A percentile compares a stretch with the other conserved stretches of the same genome.
phyloP scores from a whole-genome alignment of 495 filamentous ascomycete genomes.

The Penicillium cinerascens region DNA sequence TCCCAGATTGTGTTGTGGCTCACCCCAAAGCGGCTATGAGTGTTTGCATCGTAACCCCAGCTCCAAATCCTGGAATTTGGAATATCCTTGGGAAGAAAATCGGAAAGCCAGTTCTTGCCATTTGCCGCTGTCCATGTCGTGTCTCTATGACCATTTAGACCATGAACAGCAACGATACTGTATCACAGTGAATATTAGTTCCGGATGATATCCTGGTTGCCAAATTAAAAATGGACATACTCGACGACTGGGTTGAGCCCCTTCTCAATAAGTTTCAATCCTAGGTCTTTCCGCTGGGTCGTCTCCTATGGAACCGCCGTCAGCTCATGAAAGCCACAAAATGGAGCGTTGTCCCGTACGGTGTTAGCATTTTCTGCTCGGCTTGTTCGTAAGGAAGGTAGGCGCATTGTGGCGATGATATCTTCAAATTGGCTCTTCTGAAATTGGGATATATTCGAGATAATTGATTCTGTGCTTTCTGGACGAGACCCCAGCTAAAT shows the following conservation, averaged over 20 bases:
- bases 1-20: neutral
- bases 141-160: constrained; percentile 24
- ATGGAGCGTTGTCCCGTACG: no score
- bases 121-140: constrained; percentile 37
- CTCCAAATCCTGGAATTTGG: constrained; percentile 43
- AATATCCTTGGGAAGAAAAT: constrained; percentile 42
- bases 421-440: no score
- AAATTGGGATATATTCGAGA: no score
- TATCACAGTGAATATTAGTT: neutral
- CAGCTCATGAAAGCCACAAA: no score
- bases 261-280: neutral
- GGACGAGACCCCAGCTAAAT: no score
- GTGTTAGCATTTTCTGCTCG: no score
- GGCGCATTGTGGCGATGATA: no score
- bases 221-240: neutral
- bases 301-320: no score
- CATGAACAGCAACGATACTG: constrained; percentile 29
- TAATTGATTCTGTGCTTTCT: no score
- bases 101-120: constrained; percentile 45
- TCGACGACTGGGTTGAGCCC: neutral
- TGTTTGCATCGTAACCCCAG: constrained; percentile 42
- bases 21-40: neutral
- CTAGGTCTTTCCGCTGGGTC: neutral
- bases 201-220: neutral
- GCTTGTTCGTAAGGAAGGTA: no score